phyloP scores from a whole-genome alignment of 1,284 basidiomycete species.

The Malassezia caprae region DNA sequence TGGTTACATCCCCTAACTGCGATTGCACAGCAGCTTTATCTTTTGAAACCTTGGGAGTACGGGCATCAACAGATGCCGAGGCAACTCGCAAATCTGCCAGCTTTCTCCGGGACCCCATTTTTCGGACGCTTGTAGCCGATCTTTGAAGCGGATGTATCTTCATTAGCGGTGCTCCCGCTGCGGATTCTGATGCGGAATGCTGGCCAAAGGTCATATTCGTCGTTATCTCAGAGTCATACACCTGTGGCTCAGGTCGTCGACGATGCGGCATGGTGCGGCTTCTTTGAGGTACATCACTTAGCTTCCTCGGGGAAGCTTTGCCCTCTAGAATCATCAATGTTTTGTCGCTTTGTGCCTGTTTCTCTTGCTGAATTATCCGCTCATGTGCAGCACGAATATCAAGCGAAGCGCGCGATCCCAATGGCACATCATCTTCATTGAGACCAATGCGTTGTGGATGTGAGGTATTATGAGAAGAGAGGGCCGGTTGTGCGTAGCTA shows the following conservation, averaged over 20 bases:
- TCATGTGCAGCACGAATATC: conserved; percentile 1
- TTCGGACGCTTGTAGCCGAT: background rate
- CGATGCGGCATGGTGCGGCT: background rate
- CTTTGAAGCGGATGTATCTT: background rate
- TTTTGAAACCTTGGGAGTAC: background rate
- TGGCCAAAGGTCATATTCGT: background rate
- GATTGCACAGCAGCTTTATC: background rate
- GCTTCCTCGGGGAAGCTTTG: background rate
- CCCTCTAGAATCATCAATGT: conserved; percentile 6
- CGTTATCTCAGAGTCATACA: background rate
- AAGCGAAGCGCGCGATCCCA: background rate
- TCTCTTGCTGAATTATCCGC: conserved; percentile 9
- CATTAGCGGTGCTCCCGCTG: too few relatives aligned
- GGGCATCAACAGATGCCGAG: background rate
- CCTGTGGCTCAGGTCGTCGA: background rate
- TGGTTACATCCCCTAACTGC: background rate
- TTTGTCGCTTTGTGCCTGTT: conserved; percentile 3
- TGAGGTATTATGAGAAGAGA: background rate
- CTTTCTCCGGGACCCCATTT: background rate
- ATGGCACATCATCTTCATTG: conserved; percentile 5
- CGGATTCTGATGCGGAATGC: background rate
- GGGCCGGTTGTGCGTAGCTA: background rate
- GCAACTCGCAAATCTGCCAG: background rate
- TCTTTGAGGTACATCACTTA: background rate
- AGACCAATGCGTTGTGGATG: background rate